Base-by-base conservation (phyloP, 495 filamentous ascomycete genomes). In the Usnea hakonensis region DNA sequence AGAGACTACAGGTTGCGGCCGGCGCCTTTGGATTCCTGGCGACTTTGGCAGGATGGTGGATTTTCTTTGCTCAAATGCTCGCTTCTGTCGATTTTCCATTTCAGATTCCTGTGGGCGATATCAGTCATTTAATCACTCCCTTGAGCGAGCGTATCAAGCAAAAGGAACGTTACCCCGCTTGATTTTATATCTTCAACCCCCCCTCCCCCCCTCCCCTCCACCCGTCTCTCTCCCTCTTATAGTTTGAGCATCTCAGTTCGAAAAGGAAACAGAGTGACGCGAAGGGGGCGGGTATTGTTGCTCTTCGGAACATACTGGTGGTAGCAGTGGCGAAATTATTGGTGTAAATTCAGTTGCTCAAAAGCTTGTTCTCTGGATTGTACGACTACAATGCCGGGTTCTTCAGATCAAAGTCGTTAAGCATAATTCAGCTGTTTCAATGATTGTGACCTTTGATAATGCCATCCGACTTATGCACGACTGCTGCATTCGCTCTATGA, bases 1-100 rank as follows among this genome's bases (percentile, higher is more conserved):
- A 30, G 40, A 70, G 64, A 46, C 57, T 74, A 17, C 63, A 66
- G 43, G 68, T 68, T 43, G 72, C 68, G 59, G 64, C 67, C 67
- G 66, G 66, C 0, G 68, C 68, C 8, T 69, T 68, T 33, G 64
- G 57, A 2, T 68, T 68, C 36, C 35, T 70, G 54, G 64, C 68
- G 17, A 54, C 59, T 33, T 58, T 67, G 58, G 64, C 64, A 16
- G 64, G 66, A 23, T 68, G 66, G 68, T 87, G 76, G 71, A 80
- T 83, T 56, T 80, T 86, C 62, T 62, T 75, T 19, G 77, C 79
- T 9, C 77, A 81, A 58, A 75, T 86, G 77, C 72, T 85, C 8
- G 79, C 74, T 3, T 73, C 77, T 13, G 67, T 85, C 33, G 83
- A 85, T 61, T 82, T 85, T 64, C 82, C 82, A 3, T 76, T 82